Conservation (phyloP, 805 yeast species). For the Yarrowia bubula region DNA sequence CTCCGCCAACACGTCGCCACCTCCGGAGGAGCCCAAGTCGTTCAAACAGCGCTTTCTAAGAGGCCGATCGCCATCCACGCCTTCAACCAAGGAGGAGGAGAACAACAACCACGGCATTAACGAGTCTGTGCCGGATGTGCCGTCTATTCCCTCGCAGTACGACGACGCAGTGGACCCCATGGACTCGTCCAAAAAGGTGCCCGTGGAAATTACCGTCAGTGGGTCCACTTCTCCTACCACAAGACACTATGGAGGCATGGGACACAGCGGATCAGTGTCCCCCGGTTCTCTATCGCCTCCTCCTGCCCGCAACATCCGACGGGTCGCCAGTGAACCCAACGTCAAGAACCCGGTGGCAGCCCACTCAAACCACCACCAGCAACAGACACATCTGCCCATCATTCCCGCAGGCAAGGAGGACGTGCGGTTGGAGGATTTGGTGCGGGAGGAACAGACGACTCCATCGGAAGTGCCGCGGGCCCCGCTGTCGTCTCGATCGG, state of each 20-base stretch:
- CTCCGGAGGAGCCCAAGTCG: neutral
- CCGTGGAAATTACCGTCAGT: neutral
- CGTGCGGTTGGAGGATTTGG: slow-evolving; percentile 17
- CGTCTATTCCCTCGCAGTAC: slow-evolving; percentile 5
- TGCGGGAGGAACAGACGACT: neutral
- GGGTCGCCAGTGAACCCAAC: slow-evolving; percentile 21
- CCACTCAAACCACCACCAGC: neutral
- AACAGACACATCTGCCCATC: slow-evolving; percentile 11
- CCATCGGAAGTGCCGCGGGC: neutral
- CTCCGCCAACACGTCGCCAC: neutral
- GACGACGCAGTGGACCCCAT: slow-evolving; percentile 19
- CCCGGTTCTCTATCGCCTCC: too few relatives aligned
- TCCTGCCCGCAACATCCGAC: neutral
- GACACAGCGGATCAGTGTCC: too few relatives aligned
- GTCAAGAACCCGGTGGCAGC: neutral
- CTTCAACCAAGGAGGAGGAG: neutral
- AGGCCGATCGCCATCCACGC: slow-evolving; percentile 20
- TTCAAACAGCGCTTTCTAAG: slow-evolving; percentile 11
- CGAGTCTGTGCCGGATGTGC: neutral
- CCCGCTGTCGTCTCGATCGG: neutral
- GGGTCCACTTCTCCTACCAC: slow-evolving; percentile 4
- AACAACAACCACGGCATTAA: neutral
- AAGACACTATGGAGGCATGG: too few relatives aligned
- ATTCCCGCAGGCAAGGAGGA: slow-evolving; percentile 18
- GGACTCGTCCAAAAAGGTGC: neutral